Percentiles rank a stretch among this genome's conserved stretches.
phyloP scores from a whole-genome alignment of 192 early-diverging fungal species.

The Coemansia sp. region DNA sequence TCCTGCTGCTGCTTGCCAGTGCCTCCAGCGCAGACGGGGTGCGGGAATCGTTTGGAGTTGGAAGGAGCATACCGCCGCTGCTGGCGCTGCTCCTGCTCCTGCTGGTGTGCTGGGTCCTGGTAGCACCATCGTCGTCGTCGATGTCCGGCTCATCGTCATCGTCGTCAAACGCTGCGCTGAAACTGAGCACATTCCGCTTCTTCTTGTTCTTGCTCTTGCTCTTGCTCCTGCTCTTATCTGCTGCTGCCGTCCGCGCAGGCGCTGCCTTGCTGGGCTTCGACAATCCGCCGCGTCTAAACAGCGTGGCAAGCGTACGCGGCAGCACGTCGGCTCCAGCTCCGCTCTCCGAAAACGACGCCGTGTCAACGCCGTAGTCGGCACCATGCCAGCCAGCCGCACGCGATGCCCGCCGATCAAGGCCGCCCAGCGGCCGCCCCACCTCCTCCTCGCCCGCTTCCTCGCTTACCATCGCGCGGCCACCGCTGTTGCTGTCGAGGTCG shows the following conservation, averaged over 20 bases:
- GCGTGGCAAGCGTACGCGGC: conserved; percentile 18
- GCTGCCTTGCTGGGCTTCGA: background rate
- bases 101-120: background rate
- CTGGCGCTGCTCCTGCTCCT: background rate
- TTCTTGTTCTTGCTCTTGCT: conserved; percentile 14
- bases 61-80: background rate
- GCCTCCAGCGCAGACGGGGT: background rate
- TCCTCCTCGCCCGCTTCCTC: background rate
- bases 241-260: background rate
- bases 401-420: no score
- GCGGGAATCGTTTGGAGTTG: background rate
- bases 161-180: conserved; percentile 23
- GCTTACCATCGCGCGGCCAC: background rate
- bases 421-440: no score
- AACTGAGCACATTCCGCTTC: conserved; percentile 28
- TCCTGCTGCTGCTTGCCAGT: background rate
- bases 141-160: conserved; percentile 8
- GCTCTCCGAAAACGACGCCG: background rate
- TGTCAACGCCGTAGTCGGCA: conserved; percentile 30
- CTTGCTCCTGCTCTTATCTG: background rate
- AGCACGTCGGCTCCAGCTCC: background rate
- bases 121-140: background rate
- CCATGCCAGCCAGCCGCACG: conserved; percentile 65
- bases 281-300: conserved; percentile 18
- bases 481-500: conserved; percentile 21